phyloP scores from a whole-genome alignment of 148 eudicot species.

The Linanthus parryae region DNA sequence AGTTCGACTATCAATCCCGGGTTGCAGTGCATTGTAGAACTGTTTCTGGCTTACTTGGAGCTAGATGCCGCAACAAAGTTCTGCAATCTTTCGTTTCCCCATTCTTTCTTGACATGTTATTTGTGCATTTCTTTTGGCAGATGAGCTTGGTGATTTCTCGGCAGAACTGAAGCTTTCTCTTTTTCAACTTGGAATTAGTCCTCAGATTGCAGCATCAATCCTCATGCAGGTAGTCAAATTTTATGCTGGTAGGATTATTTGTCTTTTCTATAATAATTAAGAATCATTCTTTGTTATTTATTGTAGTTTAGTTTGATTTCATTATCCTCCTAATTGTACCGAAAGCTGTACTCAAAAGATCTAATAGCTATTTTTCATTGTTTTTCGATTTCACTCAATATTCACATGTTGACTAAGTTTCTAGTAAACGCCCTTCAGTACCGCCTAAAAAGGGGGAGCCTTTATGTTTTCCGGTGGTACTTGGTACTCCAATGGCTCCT shows the following conservation, averaged over 20 bases:
- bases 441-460: too few relatives aligned
- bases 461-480: too few relatives aligned
- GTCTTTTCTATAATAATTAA: not conserved
- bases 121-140: conserved; percentile 31
- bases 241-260: not conserved
- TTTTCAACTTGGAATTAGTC: conserved; percentile 97
- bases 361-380: too few relatives aligned
- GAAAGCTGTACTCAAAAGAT: too few relatives aligned
- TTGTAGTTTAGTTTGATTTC: not conserved
- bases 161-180: conserved; percentile 92
- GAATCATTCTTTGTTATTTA: not conserved
- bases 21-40: too few relatives aligned
- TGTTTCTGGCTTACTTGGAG: not conserved
- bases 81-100: not conserved
- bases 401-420: too few relatives aligned
- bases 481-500: too few relatives aligned
- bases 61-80: not conserved
- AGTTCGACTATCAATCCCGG: too few relatives aligned
- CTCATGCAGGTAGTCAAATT: conserved; percentile 67
- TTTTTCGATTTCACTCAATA: too few relatives aligned
- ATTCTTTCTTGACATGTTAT: not conserved
- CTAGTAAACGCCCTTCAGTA: too few relatives aligned
- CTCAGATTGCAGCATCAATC: conserved; percentile 92
- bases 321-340: not conserved
- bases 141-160: conserved; percentile 73